Evolutionary conservation across 345 rosid genomes (phyloP), one percentile per base, ranked within the genome.

Genomic region (Citrus reticulata): DNA sequence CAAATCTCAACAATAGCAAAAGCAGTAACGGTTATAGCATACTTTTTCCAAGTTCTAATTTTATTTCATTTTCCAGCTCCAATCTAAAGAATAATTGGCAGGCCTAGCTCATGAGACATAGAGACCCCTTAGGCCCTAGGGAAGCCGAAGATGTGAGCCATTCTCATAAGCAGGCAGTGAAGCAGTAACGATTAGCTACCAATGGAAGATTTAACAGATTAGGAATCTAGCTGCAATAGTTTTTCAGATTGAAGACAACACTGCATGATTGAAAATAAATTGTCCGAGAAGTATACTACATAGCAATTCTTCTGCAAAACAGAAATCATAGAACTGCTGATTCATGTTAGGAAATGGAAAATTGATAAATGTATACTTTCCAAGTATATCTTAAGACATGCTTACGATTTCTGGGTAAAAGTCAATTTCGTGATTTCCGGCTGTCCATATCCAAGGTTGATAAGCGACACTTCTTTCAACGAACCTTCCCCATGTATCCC

Each of bases 391-490:
- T 74, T 1, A 65, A 14, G 51, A 74, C 5, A 61, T 6, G 69
- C 86, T 90, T 78, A 94, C 95, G 6, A 94, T 61, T 76, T 91
- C 85, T 0, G 97, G 98, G 32, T 74, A 89, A n/a, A 92, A 93
- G 73, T 93, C 98, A 24, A 93, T 25, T 86, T 95, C 99, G 22
- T 93, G 98, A 85, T 95, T 95, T 30, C 98, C 98, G 1, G 88
- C 86, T 0, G 94, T 89, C 99, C 99, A 95, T 83, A 95, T 93
- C 98, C 99, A 95, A 4, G 99, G 98, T 68, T 93, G 97, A 86
- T 95, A 93, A 75, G 99, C 98, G 73, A 74, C 88, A 59, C 88
- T 92, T 82, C 98, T 90, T 86, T 95, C 99, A 30, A 80, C 83
- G 78, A 95, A 95, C 85, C 98, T 89, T 78, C 89, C 99, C 98